phyloP scores from a whole-genome alignment of 1,284 basidiomycete species.

The Microbotryum scabiosae region DNA sequence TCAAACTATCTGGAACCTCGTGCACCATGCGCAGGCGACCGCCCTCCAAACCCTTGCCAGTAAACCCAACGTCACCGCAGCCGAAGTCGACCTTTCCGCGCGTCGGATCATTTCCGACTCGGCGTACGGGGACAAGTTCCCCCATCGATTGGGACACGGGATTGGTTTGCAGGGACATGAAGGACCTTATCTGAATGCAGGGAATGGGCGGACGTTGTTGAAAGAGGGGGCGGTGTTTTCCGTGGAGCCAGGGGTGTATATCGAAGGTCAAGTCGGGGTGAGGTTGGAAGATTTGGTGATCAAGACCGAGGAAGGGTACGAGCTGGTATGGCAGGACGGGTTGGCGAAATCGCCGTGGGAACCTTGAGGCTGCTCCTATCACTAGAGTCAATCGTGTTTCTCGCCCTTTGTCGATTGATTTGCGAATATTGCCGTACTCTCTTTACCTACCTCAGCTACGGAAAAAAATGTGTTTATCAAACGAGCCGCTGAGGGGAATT shows the following conservation, averaged over 20 bases:
- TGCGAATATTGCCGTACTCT: too few species aligned
- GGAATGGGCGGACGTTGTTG: not conserved
- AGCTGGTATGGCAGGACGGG: slow-evolving; percentile 1
- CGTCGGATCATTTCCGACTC: slow-evolving; percentile 47
- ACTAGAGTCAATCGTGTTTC: too few species aligned
- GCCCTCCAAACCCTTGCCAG: slow-evolving; percentile 47
- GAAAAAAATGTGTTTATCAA: too few species aligned
- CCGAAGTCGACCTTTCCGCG: slow-evolving; percentile 59
- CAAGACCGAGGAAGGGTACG: slow-evolving; percentile 49
- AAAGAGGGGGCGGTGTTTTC: not conserved
- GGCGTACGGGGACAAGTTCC: slow-evolving; percentile 58
- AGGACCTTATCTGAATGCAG: too few species aligned
- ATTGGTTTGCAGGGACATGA: not conserved
- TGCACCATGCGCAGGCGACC: slow-evolving; percentile 55
- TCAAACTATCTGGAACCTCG: slow-evolving; percentile 55
- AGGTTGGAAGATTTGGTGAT: slow-evolving; percentile 76
- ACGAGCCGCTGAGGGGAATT: too few species aligned
- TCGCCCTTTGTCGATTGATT: too few species aligned
- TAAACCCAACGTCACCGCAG: slow-evolving; percentile 47
- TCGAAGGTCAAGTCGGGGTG: slow-evolving; percentile 62
- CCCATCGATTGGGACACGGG: slow-evolving; percentile 64
- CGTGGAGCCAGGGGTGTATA: not conserved
- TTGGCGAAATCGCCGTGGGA: slow-evolving; percentile 6
- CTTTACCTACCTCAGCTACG: too few species aligned
- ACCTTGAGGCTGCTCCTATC: not conserved